Percentiles rank a stretch among this genome's conserved stretches.
Evolutionary conservation across 1,284 basidiomycete species (phyloP).

Genomic region (Trichosporon inkin): DNA sequence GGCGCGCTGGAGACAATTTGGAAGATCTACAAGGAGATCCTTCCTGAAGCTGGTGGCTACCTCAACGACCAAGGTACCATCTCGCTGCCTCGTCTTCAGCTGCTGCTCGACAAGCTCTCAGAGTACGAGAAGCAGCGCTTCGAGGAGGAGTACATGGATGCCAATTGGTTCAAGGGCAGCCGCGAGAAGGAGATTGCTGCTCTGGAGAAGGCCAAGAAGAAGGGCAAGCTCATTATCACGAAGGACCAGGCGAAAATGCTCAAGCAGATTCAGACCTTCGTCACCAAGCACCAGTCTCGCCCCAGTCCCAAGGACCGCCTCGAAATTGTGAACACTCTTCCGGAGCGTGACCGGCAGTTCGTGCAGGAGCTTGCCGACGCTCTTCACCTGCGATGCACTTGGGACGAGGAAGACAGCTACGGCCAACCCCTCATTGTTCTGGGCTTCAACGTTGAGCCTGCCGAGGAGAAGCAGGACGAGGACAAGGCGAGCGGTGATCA

Average conservation of each 20-base stretch:
- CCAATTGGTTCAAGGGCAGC: constrained; percentile 86
- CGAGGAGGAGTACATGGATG: constrained; percentile 81
- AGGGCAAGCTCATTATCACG: constrained; percentile 57
- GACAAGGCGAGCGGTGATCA: constrained; percentile 39
- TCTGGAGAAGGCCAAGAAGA: constrained; percentile 50
- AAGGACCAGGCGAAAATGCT: constrained; percentile 69
- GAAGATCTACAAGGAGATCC: constrained; percentile 86
- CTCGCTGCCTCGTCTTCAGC: constrained; percentile 72
- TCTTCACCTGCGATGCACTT: constrained; percentile 68
- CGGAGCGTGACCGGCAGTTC: constrained; percentile 72
- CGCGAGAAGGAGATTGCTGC: constrained; percentile 65
- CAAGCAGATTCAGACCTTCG: constrained; percentile 68
- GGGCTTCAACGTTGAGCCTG: constrained; percentile 54
- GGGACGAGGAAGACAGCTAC: constrained; percentile 85
- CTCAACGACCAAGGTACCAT: constrained; percentile 87
- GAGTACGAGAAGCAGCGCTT: constrained; percentile 84
- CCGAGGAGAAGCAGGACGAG: constrained; percentile 25
- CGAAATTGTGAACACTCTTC: constrained; percentile 68
- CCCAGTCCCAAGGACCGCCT: constrained; percentile 54
- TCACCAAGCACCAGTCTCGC: constrained; percentile 57
- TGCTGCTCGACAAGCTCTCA: constrained; percentile 82
- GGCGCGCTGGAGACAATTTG: constrained; percentile 90
- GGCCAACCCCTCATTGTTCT: constrained; percentile 57
- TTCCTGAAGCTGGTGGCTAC: constrained; percentile 81
- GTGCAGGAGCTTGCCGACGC: constrained; percentile 69